These are phyloP conservation scores for Bipolaris sorokiniana DNA, from an alignment of 2,329 filamentous ascomycete species.

Conservation along the genomic window DNA sequence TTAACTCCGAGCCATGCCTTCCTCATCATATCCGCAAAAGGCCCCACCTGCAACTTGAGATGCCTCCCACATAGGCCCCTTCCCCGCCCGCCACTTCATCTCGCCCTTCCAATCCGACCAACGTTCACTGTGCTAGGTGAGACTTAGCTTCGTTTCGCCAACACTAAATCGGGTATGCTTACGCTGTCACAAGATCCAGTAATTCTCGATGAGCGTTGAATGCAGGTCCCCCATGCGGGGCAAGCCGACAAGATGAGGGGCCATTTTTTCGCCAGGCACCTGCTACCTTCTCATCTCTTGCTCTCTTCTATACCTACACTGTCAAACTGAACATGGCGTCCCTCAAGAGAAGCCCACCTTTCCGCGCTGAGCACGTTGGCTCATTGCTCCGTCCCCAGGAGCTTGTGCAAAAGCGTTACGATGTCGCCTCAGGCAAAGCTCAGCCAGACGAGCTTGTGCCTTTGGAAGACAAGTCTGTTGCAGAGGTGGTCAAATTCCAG, in stretches of 20 bases:
- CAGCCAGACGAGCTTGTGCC: conserved; percentile 54
- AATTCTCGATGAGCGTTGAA: conserved; percentile 15
- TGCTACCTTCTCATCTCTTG: conserved; percentile 7
- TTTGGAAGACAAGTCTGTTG: conserved; percentile 70
- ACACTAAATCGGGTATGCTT: conserved; percentile 14
- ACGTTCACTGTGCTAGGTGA: conserved; percentile 1
- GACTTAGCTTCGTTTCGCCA: conserved; percentile 18
- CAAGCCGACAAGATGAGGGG: conserved; percentile 31
- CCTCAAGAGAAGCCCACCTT: conserved; percentile 59
- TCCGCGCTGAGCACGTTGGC: conserved; percentile 75
- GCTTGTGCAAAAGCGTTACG: conserved; percentile 65
- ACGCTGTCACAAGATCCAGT: conserved; percentile 20
- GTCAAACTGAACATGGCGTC: conserved; percentile 43
- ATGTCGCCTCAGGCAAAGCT: conserved; percentile 60
- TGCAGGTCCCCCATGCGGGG: conserved; percentile 32
- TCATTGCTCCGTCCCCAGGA: conserved; percentile 70
- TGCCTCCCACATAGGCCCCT: conserved; percentile 28
- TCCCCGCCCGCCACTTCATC: conserved; percentile 15
- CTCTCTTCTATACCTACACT: conserved; percentile 8
- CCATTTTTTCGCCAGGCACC: conserved; percentile 16
- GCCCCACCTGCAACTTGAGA: conserved; percentile 33
- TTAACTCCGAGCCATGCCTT: neutral
- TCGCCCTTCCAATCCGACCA: conserved; percentile 29
- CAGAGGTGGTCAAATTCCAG: conserved; percentile 69
- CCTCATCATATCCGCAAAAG: conserved; percentile 14